Conservation (phyloP, 371 early-diverging fungal species). For the Zopfochytrium polystomum region DNA sequence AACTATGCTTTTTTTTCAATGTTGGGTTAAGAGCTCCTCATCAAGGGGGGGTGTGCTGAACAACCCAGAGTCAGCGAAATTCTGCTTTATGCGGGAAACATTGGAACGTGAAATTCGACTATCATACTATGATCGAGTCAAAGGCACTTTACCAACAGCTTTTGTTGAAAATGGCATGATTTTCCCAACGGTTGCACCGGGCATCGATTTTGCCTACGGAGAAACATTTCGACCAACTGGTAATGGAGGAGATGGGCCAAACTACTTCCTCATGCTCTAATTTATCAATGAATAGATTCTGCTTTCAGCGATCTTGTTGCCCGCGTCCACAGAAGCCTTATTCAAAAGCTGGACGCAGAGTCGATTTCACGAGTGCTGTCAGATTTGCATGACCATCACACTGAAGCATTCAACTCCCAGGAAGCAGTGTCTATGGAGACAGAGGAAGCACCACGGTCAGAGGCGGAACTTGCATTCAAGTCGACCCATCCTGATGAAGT, state of each 20-base stretch:
- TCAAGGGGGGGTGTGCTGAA: slow-evolving; percentile 33
- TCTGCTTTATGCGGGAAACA: slow-evolving; percentile 74
- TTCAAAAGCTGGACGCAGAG: slow-evolving; percentile 3
- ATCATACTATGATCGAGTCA: slow-evolving; percentile 86
- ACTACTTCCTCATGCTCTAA: not conserved
- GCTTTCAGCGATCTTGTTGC: slow-evolving; percentile 4
- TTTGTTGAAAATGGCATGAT: slow-evolving; percentile 44
- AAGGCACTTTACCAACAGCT: slow-evolving; percentile 66
- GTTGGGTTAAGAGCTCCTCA: not conserved
- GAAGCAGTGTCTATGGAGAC: slow-evolving; percentile 13
- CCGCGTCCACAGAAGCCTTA: slow-evolving; percentile 4
- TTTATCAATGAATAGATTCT: not conserved
- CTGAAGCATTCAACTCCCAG: not conserved
- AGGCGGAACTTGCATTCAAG: too few species aligned
- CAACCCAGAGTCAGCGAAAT: slow-evolving; percentile 28
- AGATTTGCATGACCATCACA: slow-evolving; percentile 6
- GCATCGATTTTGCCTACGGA: slow-evolving; percentile 66
- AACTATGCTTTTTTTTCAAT: slow-evolving; percentile 11
- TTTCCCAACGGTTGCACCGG: slow-evolving; percentile 66
- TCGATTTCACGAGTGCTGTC: slow-evolving; percentile 4
- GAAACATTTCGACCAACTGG: not conserved
- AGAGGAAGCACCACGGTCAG: too few species aligned
- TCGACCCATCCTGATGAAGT: not conserved
- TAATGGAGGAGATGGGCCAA: not conserved
- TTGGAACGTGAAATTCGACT: slow-evolving; percentile 64